Conservation (phyloP, 495 filamentous ascomycete genomes). For the Penicillium odoratum region DNA sequence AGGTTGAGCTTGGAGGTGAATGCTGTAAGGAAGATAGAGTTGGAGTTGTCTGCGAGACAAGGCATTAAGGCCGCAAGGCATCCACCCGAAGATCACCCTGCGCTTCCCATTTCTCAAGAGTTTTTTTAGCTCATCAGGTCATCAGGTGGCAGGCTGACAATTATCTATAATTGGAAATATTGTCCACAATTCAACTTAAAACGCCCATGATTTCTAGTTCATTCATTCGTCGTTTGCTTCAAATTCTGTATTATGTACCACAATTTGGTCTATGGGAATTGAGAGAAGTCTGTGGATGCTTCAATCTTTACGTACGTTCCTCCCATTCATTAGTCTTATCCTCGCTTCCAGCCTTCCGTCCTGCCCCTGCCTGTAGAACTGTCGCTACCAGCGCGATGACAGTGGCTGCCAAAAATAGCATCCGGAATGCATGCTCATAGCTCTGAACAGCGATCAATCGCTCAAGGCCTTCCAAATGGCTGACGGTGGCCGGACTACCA, state of each 20-base stretch:
- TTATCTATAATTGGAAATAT: too few relatives aligned
- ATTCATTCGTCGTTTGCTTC: not conserved
- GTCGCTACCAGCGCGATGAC: slow-evolving; percentile 55
- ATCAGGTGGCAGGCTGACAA: too few relatives aligned
- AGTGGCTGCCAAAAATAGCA: slow-evolving; percentile 58
- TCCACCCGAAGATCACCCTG: not conserved
- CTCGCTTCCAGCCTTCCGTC: slow-evolving; percentile 50
- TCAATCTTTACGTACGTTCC: not conserved
- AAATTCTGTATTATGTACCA: not conserved
- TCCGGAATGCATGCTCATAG: slow-evolving; percentile 59
- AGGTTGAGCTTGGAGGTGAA: not conserved
- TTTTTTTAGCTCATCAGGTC: too few relatives aligned
- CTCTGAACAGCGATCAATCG: slow-evolving; percentile 59
- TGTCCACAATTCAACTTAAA: too few relatives aligned
- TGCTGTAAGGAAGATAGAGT: not conserved
- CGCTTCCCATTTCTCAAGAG: too few relatives aligned
- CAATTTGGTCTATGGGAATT: not conserved
- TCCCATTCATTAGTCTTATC: not conserved
- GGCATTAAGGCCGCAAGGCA: slow-evolving; percentile 17
- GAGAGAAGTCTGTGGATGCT: not conserved
- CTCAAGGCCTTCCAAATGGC: slow-evolving; percentile 51
- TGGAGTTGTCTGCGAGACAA: not conserved
- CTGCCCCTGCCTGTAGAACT: slow-evolving; percentile 65
- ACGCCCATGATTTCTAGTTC: too few relatives aligned
- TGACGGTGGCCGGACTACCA: slow-evolving; percentile 66